Base-by-base conservation (phyloP, 2,329 filamentous ascomycete genomes). In the Pseudopithomyces maydicus region DNA sequence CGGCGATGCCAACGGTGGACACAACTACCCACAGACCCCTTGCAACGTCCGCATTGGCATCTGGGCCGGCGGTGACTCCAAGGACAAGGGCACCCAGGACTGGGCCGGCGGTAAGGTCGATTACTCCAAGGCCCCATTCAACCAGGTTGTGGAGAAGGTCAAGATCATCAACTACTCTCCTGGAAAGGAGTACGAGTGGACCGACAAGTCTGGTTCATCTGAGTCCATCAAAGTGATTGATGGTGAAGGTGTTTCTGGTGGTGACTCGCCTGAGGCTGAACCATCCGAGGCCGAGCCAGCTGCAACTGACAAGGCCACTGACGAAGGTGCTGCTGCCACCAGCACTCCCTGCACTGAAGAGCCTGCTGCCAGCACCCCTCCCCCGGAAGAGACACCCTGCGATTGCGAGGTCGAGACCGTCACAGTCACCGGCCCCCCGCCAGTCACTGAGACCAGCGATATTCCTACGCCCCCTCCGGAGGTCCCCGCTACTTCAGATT, bases 1-100 rank as follows among this genome's bases (percentile, higher is more conserved):
- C 54, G 78, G 77, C 22, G 85, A 89, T 49, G 76, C 80, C 55
- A 78, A 83, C 45, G 82, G 82, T 63, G 86, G 86, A 12, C 73
- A 82, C 48, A 84, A 84, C 70, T 93, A 85, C 73, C 90, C 90
- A 0, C 90, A 94, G 71, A 92, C 90, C 0, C 90, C 90, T 1
- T 89, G 90, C 87, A 85, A 85, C 41, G 67, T 77, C 22, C 71
- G 70, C 58, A 69, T 81, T 20, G 79, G 79, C 46, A 79, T 76
- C 70, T 81, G 79, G 79, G 77, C 78, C 33, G 80, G 78, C 51
- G 84, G 82, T 63, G 77, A 79, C 52, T 73, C 77, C 4, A 73
- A 77, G 54, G 73, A 79, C 36, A 74, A 81, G n/a, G 87, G 88
- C 46, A 89, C 86, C 22, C 81, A 88, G 55, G 71, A 84, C 53